Evolutionary conservation across 768 basidiomycete genomes (phyloP).

Genomic region (Pleurotus sapidus): DNA sequence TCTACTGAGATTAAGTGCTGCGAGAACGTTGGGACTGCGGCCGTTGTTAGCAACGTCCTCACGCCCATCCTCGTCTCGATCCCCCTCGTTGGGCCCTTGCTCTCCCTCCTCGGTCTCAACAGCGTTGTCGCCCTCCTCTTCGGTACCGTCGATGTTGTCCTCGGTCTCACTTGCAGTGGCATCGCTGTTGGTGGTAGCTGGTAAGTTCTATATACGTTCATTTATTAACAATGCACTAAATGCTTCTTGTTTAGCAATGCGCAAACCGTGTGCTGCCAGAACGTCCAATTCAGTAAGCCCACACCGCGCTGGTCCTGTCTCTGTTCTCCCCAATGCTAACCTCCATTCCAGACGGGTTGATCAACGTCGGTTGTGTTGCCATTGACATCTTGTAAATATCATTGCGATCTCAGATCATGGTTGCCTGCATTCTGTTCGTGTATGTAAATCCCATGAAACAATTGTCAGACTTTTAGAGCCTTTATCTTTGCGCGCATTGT

Average conservation of each 20-base stretch:
- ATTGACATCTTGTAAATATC: too few relatives aligned
- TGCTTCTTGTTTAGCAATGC: not conserved
- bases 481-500: too few relatives aligned
- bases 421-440: too few relatives aligned
- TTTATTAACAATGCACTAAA: not conserved
- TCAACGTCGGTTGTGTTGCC: too few relatives aligned
- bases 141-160: not conserved
- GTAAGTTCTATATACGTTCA: not conserved
- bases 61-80: not conserved
- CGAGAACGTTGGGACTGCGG: not conserved
- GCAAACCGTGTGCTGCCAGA: constrained; percentile 1
- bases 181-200: not conserved
- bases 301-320: too few relatives aligned
- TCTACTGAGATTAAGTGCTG: not conserved
- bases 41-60: not conserved
- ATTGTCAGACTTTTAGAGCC: too few relatives aligned
- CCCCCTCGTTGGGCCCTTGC: too few relatives aligned
- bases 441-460: too few relatives aligned
- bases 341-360: too few relatives aligned
- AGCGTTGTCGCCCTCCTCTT: not conserved
- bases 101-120: not conserved
- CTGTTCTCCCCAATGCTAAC: too few relatives aligned
- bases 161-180: not conserved
- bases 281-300: not conserved
- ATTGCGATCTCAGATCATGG: too few relatives aligned